Percentiles rank a stretch among this genome's conserved stretches.
These are phyloP conservation scores for Penicillium sp. DNA, from an alignment of 2,329 filamentous ascomycete species.

Conservation along the genomic window DNA sequence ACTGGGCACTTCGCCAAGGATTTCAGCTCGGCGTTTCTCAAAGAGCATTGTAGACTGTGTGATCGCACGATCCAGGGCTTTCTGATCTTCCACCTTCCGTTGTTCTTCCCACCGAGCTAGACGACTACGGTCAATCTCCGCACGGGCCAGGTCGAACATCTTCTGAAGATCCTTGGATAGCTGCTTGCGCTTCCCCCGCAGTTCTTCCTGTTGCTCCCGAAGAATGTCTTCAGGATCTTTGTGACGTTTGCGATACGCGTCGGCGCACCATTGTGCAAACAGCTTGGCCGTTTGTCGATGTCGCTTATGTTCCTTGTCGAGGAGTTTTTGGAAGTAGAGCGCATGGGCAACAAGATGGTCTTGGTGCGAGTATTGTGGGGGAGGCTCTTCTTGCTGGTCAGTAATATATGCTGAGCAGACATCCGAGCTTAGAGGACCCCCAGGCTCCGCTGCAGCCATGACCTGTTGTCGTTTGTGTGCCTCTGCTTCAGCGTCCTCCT, in stretches of 20 bases:
- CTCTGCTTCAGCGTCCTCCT: constrained; percentile 66
- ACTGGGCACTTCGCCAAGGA: constrained; percentile 60
- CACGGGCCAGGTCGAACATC: constrained; percentile 60
- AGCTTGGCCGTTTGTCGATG: constrained; percentile 78
- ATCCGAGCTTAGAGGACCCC: constrained; percentile 71
- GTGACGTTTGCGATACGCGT: constrained; percentile 44
- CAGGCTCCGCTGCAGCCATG: constrained; percentile 70
- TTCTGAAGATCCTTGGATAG: constrained; percentile 66
- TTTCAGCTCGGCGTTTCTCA: constrained; percentile 47
- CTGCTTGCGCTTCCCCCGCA: constrained; percentile 68
- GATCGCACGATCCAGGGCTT: constrained; percentile 55
- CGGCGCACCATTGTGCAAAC: constrained; percentile 60
- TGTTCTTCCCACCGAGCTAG: constrained; percentile 62
- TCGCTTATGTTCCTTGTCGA: constrained; percentile 74
- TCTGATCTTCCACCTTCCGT: constrained; percentile 51
- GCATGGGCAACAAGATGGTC: constrained; percentile 83
- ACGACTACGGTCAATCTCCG: constrained; percentile 59
- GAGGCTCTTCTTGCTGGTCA: constrained; percentile 72
- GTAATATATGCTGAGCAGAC: constrained; percentile 72
- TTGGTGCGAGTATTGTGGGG: constrained; percentile 78
- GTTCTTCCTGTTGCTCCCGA: constrained; percentile 70
- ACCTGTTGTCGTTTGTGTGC: constrained; percentile 69
- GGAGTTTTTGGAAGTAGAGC: constrained; percentile 75
- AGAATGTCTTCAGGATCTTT: constrained; percentile 71
- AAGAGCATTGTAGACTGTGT: constrained; percentile 54